Base-by-base conservation (phyloP, 1,139 yeast genomes). In the Sugiyamaella japonica region DNA sequence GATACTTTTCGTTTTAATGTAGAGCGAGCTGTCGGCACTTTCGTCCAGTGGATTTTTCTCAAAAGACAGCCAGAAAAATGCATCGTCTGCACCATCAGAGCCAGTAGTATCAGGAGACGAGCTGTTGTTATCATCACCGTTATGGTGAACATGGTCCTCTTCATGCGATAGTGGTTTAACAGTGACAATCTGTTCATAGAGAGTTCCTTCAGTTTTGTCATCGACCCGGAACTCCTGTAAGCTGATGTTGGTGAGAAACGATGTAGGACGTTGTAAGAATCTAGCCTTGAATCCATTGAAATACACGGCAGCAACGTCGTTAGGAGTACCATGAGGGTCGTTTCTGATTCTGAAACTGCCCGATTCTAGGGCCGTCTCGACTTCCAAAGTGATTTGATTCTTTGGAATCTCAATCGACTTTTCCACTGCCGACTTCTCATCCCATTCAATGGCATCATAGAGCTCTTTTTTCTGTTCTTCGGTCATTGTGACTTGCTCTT, bases 401-500 rank as follows among this genome's bases (percentile, higher is more conserved):
- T 83, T 79, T 0, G 97, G 96, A 1, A 87, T 66, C 59, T 86
- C 86, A 10, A 85, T 74, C 0, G 84, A 72, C 13, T 81, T 81
- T 0, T 76, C 61, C 0, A 81, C 65, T 0, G 80, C 78, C 53
- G 80, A 77, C 29, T 81, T 75, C 59, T 90, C 97, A 63, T 90
- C 89, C 73, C 86, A 91, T 59, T 91, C 99, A 60, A 95, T 93
- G 0, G 97, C 96, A 59, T 89, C 96, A 66, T 89, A 91, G 13
- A 93, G 77, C 54, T 95, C 99, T 66, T 89, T 66, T 36, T 73
- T 65, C 57, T 75, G 77, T 54, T 75, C 76, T 5, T 74, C 78
- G 0, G 78, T 75, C 64, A 76, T 72, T n/a, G 66, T 65, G 17
- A 73, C 68, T 1, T 68, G 58, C 7, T 56, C 56, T 2, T 56